Evolutionary conservation across 305 asterid species (phyloP).

Genomic region (Nicotiana rustica): DNA sequence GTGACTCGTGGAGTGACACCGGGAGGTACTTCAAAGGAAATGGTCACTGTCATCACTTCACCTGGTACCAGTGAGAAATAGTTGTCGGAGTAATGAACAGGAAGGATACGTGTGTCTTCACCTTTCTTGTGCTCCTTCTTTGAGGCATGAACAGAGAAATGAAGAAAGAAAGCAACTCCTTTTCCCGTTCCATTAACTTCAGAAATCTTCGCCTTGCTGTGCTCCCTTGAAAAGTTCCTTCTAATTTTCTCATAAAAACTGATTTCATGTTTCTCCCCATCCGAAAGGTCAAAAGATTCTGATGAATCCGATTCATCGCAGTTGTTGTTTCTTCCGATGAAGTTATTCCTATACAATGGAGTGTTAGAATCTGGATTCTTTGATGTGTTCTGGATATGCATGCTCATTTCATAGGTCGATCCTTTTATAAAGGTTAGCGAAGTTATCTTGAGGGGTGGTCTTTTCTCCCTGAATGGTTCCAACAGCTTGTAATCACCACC

Average conservation of each 20-base stretch:
- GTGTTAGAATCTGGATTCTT: slow-evolving; percentile 56
- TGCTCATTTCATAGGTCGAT: slow-evolving; percentile 64
- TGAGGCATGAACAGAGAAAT: slow-evolving; percentile 74
- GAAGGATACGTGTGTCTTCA: slow-evolving; percentile 80
- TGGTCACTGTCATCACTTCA: slow-evolving; percentile 66
- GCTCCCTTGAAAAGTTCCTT: slow-evolving; percentile 45
- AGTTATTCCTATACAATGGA: slow-evolving; percentile 47
- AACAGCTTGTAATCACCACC: slow-evolving; percentile 84
- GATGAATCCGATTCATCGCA: slow-evolving; percentile 34
- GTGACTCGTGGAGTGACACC: slow-evolving; percentile 66
- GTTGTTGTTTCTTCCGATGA: slow-evolving; percentile 28
- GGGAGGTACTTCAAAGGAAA: slow-evolving; percentile 74
- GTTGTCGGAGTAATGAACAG: slow-evolving; percentile 94
- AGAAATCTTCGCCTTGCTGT: slow-evolving; percentile 45
- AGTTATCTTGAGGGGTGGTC: slow-evolving; percentile 65
- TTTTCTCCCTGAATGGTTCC: slow-evolving; percentile 67
- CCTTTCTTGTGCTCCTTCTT: slow-evolving; percentile 48
- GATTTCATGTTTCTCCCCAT: slow-evolving; percentile 39
- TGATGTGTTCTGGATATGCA: slow-evolving; percentile 72
- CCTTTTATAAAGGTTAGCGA: slow-evolving; percentile 64
- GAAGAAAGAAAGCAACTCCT: slow-evolving; percentile 92
- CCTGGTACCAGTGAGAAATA: slow-evolving; percentile 94
- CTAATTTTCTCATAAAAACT: slow-evolving; percentile 52
- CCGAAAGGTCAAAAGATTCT: slow-evolving; percentile 28
- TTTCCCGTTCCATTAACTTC: slow-evolving; percentile 58